phyloP scores from a whole-genome alignment of 2,329 filamentous ascomycete genomes.

The Pseudocercospora macadamiae region DNA sequence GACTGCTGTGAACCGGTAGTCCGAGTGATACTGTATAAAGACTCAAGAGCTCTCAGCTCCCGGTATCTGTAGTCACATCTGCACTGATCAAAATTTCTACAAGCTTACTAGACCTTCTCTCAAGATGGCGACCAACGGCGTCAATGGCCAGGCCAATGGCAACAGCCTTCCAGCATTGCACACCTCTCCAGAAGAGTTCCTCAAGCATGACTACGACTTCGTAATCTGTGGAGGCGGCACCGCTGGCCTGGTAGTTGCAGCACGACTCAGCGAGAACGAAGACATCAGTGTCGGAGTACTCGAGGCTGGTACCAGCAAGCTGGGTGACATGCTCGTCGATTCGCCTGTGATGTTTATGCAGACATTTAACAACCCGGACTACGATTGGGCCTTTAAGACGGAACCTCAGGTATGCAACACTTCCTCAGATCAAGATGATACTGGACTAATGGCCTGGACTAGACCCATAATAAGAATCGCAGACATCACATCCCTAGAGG shows the following conservation, averaged over 20 bases:
- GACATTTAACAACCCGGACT: conserved; percentile 31
- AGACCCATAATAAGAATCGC: conserved; percentile 26
- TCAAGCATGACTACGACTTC: conserved; percentile 35
- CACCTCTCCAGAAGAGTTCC: conserved; percentile 30
- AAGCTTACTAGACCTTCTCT: not conserved
- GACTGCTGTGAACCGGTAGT: not conserved
- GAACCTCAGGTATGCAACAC: conserved; percentile 25
- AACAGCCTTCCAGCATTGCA: conserved; percentile 31
- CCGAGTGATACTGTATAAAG: no score
- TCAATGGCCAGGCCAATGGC: conserved; percentile 22
- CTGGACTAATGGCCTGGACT: not conserved
- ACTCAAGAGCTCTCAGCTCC: no score
- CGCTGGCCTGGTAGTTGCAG: conserved; percentile 37
- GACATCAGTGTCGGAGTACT: conserved; percentile 35
- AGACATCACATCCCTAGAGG: conserved; percentile 36
- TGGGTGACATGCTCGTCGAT: conserved; percentile 31
- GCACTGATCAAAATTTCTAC: not conserved
- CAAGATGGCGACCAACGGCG: conserved; percentile 29
- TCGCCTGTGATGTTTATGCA: conserved; percentile 31
- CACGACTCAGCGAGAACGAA: conserved; percentile 36
- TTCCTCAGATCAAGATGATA: not conserved
- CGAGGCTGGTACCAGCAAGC: conserved; percentile 37
- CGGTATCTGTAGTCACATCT: not conserved
- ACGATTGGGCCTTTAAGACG: conserved; percentile 31
- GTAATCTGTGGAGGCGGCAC: conserved; percentile 39